Base-by-base conservation (phyloP, 768 basidiomycete genomes). In the Leucosporidium creatinivorum region DNA sequence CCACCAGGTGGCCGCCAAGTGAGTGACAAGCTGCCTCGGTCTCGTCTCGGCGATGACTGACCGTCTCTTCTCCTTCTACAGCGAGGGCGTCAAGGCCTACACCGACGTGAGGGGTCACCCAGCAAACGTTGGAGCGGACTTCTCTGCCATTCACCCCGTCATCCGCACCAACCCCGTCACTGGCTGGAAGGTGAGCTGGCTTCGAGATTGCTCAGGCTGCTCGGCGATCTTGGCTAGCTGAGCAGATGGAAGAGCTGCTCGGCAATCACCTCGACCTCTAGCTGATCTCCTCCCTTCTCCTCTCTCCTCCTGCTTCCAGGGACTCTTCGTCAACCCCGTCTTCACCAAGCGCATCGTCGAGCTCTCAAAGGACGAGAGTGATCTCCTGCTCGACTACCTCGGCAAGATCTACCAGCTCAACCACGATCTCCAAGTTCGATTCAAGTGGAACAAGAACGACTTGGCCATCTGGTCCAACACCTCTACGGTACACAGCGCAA, bases 111-210 rank as follows among this genome's bases (percentile, higher is more conserved):
- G 61, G 56, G 85, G 85, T 4, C 80, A 82, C 12, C 85, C 84
- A 2, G 79, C 80, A 48, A 86, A 87, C 74, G 78, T 76, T 1
- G 84, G 85, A 8, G 76, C 77, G 10, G 76, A 81, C 52, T 76
- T 86, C 39, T 78, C 76, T 13, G 81, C 85, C 5, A 76, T 83
- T 12, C 86, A 86, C 64, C 78, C 78, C 10, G 63, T 73, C 26
- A 44, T 67, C 26, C 51, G 60, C 13, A 70, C 69, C 23, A 66
- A 73, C 67, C 69, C 69, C 26, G 66, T 73, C 23, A 73, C 72
- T 5, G 72, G 72, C 39, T 73, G 56, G 57, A 65, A 65, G 49
- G 31, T 52, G 47, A 19, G 39, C 58, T 17, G 49, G 25, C 49
- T 51, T 25, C 51, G n/a, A 7, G 1, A n/a, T 3, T 28, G 30